Percentiles rank a stretch among this genome's conserved stretches.
phyloP scores from a whole-genome alignment of 1,284 basidiomycete species.

The Neolentinus lepideus region DNA sequence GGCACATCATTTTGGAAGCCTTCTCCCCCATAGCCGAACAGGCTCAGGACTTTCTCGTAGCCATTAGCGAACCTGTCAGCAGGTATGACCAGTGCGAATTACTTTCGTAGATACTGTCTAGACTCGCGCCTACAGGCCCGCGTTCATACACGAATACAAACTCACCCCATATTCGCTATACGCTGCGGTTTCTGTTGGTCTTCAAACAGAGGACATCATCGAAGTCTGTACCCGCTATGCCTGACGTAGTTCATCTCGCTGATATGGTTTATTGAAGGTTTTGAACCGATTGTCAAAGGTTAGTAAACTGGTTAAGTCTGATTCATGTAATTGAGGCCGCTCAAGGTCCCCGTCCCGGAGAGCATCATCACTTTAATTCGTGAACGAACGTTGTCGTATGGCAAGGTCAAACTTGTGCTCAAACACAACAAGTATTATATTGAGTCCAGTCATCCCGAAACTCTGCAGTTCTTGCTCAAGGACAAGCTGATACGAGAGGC shows the following conservation, averaged over 20 bases:
- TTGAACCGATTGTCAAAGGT: conserved; percentile 85
- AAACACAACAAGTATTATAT: conserved; percentile 97
- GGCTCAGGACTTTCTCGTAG: conserved; percentile 97
- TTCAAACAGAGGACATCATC: conserved; percentile 98
- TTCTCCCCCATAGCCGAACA: conserved; percentile 97
- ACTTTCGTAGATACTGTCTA: conserved; percentile 19
- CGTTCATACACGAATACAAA: conserved; percentile 99
- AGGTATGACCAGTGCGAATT: conserved; percentile 52
- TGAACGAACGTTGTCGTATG: conserved; percentile 88
- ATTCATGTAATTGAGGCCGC: conserved; percentile 5
- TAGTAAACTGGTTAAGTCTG: conserved; percentile 12
- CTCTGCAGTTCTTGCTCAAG: conserved; percentile 79
- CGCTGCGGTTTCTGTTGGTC: conserved; percentile 96
- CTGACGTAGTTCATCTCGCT: conserved; percentile 13
- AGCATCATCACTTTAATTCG: conserved; percentile 80
- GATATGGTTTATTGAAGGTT: conserved; percentile 39
- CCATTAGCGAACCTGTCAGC: conserved; percentile 98
- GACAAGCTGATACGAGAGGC: conserved; percentile 82
- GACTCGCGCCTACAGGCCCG: conserved; percentile 55
- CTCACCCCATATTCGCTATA: conserved; percentile 97
- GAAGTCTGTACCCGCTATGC: conserved; percentile 58
- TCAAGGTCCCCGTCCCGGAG: conserved; percentile 83
- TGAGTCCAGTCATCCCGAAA: conserved; percentile 90
- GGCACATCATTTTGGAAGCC: conserved; percentile 92
- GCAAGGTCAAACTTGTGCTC: conserved; percentile 94